Evolutionary conservation across 169 alveolate species (phyloP), one percentile per base, ranked within the genome.

Genomic region (Plasmodium berghei): DNA sequence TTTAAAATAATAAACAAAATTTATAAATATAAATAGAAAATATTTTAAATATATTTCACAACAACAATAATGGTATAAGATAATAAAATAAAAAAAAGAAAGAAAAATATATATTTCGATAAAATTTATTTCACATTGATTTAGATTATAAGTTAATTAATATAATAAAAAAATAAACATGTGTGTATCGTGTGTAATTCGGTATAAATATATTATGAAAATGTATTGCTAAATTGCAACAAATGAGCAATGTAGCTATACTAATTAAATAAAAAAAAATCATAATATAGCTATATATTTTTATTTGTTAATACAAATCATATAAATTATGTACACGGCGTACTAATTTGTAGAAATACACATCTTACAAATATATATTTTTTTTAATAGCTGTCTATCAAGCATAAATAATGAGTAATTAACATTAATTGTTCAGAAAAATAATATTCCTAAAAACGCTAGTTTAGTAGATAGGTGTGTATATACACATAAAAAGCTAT

Each of bases 1-100:
- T 22, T 24, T 52, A 56, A 42, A 26, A 58, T 49, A 63, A 42
- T 34, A 22, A 63, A 77, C 89, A 77, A 77, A 24, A 48, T 20
- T 58, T 63, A 77, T 63, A 73, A 73, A 56, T 42, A 58, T 16
- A 73, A 73, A 73, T 73, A 48, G 54, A 59, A 73, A 73, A 34
- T 49, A 54, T 59, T 73, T 73, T 73, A 73, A 70, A 49, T 73
- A 40, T 73, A 77, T 28, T 34, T 16, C 34, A 64, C 80, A 70
- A 70, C 48, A 70, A 18, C 42, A 52, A 40, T 9, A 63, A 77
- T 34, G 8, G 5, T 34, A 34, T 34, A 62, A 64, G 40, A 72
- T 42, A 64, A 49, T 63, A 63, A 77, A 77, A 63, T 24, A 49
- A 75, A 62, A 48, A 48, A 55, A 75, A 24, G 14, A 12, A 58